phyloP scores from a whole-genome alignment of 2,329 filamentous ascomycete genomes.

The Penicillium sp. region DNA sequence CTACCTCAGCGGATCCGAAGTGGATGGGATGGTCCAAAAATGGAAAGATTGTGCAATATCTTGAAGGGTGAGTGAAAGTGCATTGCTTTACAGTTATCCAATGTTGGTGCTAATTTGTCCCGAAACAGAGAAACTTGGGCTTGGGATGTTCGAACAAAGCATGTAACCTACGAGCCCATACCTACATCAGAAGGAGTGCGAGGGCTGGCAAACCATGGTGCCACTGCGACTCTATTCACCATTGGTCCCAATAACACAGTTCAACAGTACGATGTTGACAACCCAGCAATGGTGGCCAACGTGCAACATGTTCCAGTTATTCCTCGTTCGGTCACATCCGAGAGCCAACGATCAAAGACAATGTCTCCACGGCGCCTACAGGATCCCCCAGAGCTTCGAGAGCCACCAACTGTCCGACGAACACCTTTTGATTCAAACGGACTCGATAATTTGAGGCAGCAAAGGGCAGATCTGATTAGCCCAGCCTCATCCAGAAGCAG shows the following conservation, averaged over 20 bases:
- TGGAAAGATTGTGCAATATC: conserved; percentile 89
- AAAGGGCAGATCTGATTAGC: conserved; percentile 66
- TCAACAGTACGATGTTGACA: conserved; percentile 93
- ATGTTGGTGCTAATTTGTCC: background rate
- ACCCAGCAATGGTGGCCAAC: conserved; percentile 78
- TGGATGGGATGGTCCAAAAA: conserved; percentile 99
- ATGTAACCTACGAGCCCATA: conserved; percentile 85
- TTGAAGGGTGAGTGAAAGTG: conserved; percentile 70
- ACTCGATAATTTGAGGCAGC: conserved; percentile 60
- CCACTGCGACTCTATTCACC: conserved; percentile 89
- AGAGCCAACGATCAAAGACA: conserved; percentile 51
- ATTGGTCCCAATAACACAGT: conserved; percentile 83
- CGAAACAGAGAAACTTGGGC: conserved; percentile 74
- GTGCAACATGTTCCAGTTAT: conserved; percentile 81
- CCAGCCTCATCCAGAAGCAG: conserved; percentile 64
- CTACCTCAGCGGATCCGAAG: conserved; percentile 72
- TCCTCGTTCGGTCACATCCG: conserved; percentile 77
- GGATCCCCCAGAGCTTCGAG: conserved; percentile 60
- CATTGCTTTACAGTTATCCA: no score
- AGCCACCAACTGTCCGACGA: conserved; percentile 69
- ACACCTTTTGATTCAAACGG: conserved; percentile 71
- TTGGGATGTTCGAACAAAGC: conserved; percentile 98
- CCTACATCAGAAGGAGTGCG: conserved; percentile 79
- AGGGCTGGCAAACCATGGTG: conserved; percentile 84
- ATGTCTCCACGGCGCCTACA: conserved; percentile 33